Evolutionary conservation across 2,329 filamentous ascomycete species (phyloP).

Genomic region (Lachnellula arida): DNA sequence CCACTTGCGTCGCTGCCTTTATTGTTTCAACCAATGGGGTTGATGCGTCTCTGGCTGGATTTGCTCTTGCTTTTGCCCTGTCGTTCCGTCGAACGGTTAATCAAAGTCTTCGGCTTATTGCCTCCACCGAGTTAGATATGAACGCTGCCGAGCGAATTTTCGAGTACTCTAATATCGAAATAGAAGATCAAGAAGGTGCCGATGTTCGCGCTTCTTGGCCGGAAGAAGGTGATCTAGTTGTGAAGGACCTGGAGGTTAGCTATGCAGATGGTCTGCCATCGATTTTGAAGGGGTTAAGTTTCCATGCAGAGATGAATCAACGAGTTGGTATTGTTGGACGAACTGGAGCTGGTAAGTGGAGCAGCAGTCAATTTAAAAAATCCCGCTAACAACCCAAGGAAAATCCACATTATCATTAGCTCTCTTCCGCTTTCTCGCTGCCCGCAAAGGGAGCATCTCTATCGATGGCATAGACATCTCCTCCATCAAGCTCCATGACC

Average conservation of each 20-base stretch:
- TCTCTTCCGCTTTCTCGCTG: constrained; percentile 23
- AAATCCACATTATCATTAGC: constrained; percentile 26
- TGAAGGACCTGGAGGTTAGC: constrained; percentile 65
- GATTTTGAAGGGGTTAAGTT: constrained; percentile 63
- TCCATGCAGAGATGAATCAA: constrained; percentile 60
- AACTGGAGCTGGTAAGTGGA: constrained; percentile 23
- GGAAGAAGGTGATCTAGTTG: constrained; percentile 63
- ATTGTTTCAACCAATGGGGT: constrained; percentile 57
- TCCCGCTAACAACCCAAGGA: no score
- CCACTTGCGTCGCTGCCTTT: constrained; percentile 56
- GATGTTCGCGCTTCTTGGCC: constrained; percentile 68
- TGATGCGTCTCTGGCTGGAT: constrained; percentile 66
- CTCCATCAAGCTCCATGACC: constrained; percentile 27
- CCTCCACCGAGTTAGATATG: constrained; percentile 69
- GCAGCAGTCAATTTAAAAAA: no score
- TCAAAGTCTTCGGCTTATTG: constrained; percentile 60
- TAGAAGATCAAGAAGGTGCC: constrained; percentile 56
- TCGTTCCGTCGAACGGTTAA: constrained; percentile 60
- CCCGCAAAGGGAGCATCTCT: constrained; percentile 37
- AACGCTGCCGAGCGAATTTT: constrained; percentile 70
- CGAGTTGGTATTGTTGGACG: constrained; percentile 27
- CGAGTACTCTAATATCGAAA: constrained; percentile 65
- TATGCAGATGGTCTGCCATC: constrained; percentile 67
- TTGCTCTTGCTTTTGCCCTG: constrained; percentile 67
- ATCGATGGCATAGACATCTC: constrained; percentile 31